Evolutionary conservation across 208 protist genomes (phyloP).

Genomic region (Porcisia deanei): DNA sequence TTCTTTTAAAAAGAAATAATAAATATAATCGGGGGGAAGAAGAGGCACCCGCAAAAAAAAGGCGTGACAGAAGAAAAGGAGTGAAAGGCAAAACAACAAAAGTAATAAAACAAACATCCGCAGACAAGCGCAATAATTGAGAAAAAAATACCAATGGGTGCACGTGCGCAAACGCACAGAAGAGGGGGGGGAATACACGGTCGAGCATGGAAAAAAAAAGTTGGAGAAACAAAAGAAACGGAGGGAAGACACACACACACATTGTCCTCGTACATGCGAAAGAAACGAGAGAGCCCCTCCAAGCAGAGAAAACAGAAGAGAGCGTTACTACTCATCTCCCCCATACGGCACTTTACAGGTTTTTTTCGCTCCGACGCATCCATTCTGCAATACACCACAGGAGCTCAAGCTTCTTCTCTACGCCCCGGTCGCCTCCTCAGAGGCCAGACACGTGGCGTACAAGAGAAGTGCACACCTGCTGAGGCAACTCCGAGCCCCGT

Average conservation of each 20-base stretch:
- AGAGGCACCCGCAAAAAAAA: too few species aligned
- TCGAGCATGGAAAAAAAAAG: not conserved
- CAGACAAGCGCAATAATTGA: too few species aligned
- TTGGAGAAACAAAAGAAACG: not conserved
- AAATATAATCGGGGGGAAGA: too few species aligned
- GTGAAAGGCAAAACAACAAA: too few species aligned
- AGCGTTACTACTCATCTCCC: too few species aligned
- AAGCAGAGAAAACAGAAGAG: too few species aligned
- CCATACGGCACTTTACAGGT: too few species aligned
- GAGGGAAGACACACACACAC: not conserved
- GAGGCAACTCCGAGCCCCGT: not conserved
- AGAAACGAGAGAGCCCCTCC: too few species aligned
- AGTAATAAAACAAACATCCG: too few species aligned
- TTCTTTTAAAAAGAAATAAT: too few species aligned
- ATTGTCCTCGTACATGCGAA: not conserved
- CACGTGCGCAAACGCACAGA: not conserved
- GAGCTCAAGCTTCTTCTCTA: not conserved
- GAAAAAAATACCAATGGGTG: not conserved
- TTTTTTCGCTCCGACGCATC: too few species aligned
- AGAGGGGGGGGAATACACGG: not conserved
- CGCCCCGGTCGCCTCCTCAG: not conserved
- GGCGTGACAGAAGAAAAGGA: too few species aligned
- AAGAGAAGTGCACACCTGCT: not conserved
- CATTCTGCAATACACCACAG: not conserved
- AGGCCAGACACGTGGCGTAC: not conserved